phyloP scores from a whole-genome alignment of 2,329 filamentous ascomycete species.

The Herpotrichia juniperi region DNA sequence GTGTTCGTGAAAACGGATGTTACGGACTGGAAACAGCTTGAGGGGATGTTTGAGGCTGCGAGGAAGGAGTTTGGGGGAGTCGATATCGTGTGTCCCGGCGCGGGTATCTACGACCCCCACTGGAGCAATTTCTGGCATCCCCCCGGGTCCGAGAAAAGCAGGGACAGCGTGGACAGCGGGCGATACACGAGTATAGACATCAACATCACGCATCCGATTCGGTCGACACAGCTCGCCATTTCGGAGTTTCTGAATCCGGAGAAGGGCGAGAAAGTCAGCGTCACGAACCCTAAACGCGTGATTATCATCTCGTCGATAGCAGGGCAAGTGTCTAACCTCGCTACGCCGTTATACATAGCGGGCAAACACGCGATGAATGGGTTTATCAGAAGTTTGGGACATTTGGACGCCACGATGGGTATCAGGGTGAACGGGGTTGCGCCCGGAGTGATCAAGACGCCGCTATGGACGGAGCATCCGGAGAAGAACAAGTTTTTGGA shows the following conservation, averaged over 20 bases:
- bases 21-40: slow-evolving; percentile 41
- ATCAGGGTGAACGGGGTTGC: slow-evolving; percentile 66
- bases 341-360: slow-evolving; percentile 53
- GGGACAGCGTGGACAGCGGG: slow-evolving; percentile 36
- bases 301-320: slow-evolving; percentile 54
- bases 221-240: slow-evolving; percentile 55
- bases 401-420: slow-evolving; percentile 55
- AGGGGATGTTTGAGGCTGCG: slow-evolving; percentile 38
- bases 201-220: slow-evolving; percentile 56
- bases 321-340: slow-evolving; percentile 47
- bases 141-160: slow-evolving; percentile 44
- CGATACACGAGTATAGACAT: slow-evolving; percentile 50
- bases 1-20: slow-evolving; percentile 54
- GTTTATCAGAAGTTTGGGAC: slow-evolving; percentile 57
- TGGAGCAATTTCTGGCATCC: slow-evolving; percentile 58
- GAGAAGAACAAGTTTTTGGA: slow-evolving; percentile 63
- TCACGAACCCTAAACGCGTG: slow-evolving; percentile 52
- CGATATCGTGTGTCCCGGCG: slow-evolving; percentile 57
- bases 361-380: slow-evolving; percentile 54
- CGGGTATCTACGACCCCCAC: slow-evolving; percentile 56
- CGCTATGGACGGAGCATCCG: slow-evolving; percentile 66
- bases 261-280: slow-evolving; percentile 39
- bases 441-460: slow-evolving; percentile 66
- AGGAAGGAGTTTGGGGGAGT: slow-evolving; percentile 39
- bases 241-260: slow-evolving; percentile 48